These are phyloP conservation scores for Agaricales sp. DNA, from an alignment of 1,284 basidiomycete species.

Conservation along the genomic window DNA sequence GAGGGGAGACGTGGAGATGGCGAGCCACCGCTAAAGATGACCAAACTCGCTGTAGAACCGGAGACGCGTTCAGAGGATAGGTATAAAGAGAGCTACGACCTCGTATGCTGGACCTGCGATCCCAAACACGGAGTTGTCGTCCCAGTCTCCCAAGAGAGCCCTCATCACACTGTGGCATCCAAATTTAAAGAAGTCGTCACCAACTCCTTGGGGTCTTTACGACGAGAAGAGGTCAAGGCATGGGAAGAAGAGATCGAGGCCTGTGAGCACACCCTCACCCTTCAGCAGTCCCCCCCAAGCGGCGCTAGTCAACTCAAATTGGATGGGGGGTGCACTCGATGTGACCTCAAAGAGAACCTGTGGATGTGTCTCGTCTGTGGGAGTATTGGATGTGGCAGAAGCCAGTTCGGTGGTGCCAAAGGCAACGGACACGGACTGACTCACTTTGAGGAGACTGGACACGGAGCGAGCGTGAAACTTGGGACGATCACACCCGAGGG, in stretches of 20 bases:
- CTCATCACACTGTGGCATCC: slow-evolving; percentile 36
- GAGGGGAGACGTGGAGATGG: slow-evolving; percentile 55
- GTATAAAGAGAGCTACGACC: slow-evolving; percentile 59
- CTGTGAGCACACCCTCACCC: slow-evolving; percentile 80
- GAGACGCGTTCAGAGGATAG: slow-evolving; percentile 80
- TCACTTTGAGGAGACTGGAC: slow-evolving; percentile 72
- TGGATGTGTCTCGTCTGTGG: slow-evolving; percentile 96
- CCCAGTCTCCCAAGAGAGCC: slow-evolving; percentile 17
- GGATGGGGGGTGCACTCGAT: slow-evolving; percentile 21
- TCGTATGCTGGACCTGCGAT: slow-evolving; percentile 77
- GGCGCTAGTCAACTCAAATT: slow-evolving; percentile 45
- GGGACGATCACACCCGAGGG: slow-evolving; percentile 98
- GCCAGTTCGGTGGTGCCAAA: slow-evolving; percentile 77
- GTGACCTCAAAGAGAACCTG: slow-evolving; percentile 80
- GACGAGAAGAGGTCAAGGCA: slow-evolving; percentile 90
- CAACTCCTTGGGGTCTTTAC: slow-evolving; percentile 78
- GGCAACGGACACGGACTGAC: slow-evolving; percentile 88
- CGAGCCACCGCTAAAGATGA: slow-evolving; percentile 80
- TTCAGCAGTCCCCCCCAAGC: slow-evolving; percentile 55
- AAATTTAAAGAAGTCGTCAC: slow-evolving; percentile 65
- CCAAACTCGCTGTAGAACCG: slow-evolving; percentile 81
- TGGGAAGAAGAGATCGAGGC: slow-evolving; percentile 93
- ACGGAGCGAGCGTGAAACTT: slow-evolving; percentile 86
- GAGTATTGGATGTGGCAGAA: slow-evolving; percentile 86
- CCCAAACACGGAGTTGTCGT: slow-evolving; percentile 40